Percentiles rank a stretch among this genome's conserved stretches.
Conservation (phyloP, 2,329 filamentous ascomycete genomes). For the Colletotrichum lentis region DNA sequence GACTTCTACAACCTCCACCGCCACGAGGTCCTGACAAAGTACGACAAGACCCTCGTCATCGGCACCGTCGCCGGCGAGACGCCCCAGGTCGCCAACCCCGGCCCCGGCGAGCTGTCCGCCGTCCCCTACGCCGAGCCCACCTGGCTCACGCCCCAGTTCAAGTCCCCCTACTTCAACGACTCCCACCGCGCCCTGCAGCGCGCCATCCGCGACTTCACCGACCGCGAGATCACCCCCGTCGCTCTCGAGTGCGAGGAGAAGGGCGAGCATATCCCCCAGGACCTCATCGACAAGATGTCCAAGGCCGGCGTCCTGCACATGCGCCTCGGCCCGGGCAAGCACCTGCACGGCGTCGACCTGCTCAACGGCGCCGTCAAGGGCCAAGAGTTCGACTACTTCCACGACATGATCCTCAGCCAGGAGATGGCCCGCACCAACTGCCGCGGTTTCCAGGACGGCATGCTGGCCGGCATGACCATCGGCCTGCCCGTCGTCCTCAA, state of each 20-base stretch:
- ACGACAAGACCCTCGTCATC: conserved; percentile 72
- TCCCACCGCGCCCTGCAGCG: conserved; percentile 74
- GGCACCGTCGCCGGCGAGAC: conserved; percentile 79
- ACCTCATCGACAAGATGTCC: conserved; percentile 82
- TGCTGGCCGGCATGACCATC: conserved; percentile 87
- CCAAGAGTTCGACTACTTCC: conserved; percentile 87
- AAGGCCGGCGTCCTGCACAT: conserved; percentile 78
- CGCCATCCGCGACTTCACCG: conserved; percentile 76
- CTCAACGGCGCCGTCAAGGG: conserved; percentile 75
- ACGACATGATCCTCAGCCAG: conserved; percentile 79
- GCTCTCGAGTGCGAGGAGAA: conserved; percentile 78
- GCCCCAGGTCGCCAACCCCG: conserved; percentile 74
- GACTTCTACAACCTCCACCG: conserved; percentile 93
- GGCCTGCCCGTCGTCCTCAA: conserved; percentile 81
- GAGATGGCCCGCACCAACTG: conserved; percentile 76
- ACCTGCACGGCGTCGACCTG: conserved; percentile 75
- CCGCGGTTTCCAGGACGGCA: conserved; percentile 85
- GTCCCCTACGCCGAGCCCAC: conserved; percentile 88
- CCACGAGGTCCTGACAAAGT: conserved; percentile 87
- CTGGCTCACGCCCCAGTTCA: conserved; percentile 81
- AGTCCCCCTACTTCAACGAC: conserved; percentile 81
- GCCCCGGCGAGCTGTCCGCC: conserved; percentile 74
- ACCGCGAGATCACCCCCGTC: conserved; percentile 75
- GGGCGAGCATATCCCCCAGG: conserved; percentile 74
- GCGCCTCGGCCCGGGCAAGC: conserved; percentile 83